phyloP scores from a whole-genome alignment of 2,329 filamentous ascomycete genomes.

The Claviceps fusiformis region DNA sequence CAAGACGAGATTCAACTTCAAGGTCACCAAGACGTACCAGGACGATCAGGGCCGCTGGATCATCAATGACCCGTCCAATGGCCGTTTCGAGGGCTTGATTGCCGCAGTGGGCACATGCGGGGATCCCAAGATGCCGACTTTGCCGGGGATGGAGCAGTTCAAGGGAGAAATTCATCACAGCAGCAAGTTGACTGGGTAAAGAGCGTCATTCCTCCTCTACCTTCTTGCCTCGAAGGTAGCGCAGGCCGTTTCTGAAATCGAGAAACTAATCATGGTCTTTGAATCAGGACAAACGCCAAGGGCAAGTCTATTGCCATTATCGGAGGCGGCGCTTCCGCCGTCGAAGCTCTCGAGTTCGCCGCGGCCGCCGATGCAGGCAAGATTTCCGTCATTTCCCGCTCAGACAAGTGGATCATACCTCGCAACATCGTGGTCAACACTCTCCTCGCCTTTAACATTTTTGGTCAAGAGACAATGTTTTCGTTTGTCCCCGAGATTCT shows the following conservation, averaged over 20 bases:
- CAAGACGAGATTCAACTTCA: conserved; percentile 58
- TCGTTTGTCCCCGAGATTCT: conserved; percentile 69
- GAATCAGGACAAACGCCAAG: conserved; percentile 46
- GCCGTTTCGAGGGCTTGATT: conserved; percentile 66
- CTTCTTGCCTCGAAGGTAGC: not conserved
- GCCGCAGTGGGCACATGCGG: conserved; percentile 71
- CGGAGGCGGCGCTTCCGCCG: conserved; percentile 66
- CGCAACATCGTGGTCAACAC: conserved; percentile 63
- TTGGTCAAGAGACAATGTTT: conserved; percentile 61
- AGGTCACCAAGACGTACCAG: conserved; percentile 55
- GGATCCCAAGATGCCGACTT: conserved; percentile 56
- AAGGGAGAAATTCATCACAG: conserved; percentile 63
- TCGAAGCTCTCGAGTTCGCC: conserved; percentile 73
- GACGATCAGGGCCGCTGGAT: conserved; percentile 60
- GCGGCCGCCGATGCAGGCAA: conserved; percentile 51
- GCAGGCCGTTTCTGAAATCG: too few relatives aligned
- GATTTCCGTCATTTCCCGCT: conserved; percentile 60
- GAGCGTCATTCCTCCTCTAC: not conserved
- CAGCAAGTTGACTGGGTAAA: conserved; percentile 51
- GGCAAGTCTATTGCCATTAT: conserved; percentile 66
- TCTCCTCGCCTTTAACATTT: conserved; percentile 63
- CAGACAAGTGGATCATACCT: conserved; percentile 80
- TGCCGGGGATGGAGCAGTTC: conserved; percentile 60
- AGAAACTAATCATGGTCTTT: not conserved
- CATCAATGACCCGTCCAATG: conserved; percentile 57